phyloP scores from a whole-genome alignment of 345 rosid species.

The Hevea brasiliensis region DNA sequence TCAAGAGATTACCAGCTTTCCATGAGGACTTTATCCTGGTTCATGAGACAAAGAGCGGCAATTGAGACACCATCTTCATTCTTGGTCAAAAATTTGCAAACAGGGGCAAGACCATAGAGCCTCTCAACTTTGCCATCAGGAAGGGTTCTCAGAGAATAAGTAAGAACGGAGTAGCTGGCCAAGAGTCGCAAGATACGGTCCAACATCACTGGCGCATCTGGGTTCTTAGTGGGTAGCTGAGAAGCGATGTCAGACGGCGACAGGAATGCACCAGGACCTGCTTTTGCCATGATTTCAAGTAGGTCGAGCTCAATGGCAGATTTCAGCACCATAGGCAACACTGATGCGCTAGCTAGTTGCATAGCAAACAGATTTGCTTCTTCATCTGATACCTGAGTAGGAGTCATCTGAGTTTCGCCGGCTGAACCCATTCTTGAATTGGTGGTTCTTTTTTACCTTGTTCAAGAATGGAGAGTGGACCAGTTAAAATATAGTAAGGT shows the following conservation, averaged over 20 bases:
- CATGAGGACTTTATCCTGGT: constrained; percentile 90
- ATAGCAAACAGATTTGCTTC: constrained; percentile 73
- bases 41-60: constrained; percentile 72
- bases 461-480: background rate
- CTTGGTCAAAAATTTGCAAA: constrained; percentile 72
- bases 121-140: constrained; percentile 54
- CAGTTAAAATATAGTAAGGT: too few relatives aligned
- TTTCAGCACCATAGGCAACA: constrained; percentile 83
- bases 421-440: constrained; percentile 54
- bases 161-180: constrained; percentile 62
- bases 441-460: background rate
- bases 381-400: constrained; percentile 64
- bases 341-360: constrained; percentile 71
- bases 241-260: constrained; percentile 68
- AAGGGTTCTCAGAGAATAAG: constrained; percentile 40
- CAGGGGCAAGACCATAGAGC: constrained; percentile 74
- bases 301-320: constrained; percentile 86
- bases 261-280: constrained; percentile 47
- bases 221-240: constrained; percentile 68
- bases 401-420: constrained; percentile 69
- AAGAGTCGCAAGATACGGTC: constrained; percentile 76
- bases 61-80: constrained; percentile 80
- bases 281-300: constrained; percentile 75
- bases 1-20: constrained; percentile 70
- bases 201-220: constrained; percentile 69